These are phyloP conservation scores for Chytriomyces confervae DNA, from an alignment of 192 early-diverging fungal species.

Conservation along the genomic window DNA sequence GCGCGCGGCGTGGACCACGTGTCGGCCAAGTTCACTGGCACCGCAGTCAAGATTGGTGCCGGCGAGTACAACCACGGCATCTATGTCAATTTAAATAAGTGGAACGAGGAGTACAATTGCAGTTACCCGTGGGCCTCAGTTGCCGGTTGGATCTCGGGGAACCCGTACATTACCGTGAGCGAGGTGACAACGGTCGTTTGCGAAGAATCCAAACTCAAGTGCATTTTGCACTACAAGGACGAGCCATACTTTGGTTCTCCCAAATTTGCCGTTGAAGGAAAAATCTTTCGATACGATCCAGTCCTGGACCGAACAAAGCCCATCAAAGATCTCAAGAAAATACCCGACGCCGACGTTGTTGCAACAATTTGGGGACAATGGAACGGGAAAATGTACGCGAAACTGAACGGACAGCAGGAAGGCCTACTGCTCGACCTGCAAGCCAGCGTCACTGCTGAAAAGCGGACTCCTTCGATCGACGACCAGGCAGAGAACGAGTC, in stretches of 20 bases:
- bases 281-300: slow-evolving; percentile 69
- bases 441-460: slow-evolving; percentile 51
- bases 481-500: slow-evolving; percentile 71
- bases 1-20: slow-evolving; percentile 76
- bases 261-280: slow-evolving; percentile 71
- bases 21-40: slow-evolving; percentile 73
- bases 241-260: slow-evolving; percentile 74
- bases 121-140: slow-evolving; percentile 72
- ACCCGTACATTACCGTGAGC: slow-evolving; percentile 64
- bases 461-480: slow-evolving; percentile 60
- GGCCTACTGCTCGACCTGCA: slow-evolving; percentile 63
- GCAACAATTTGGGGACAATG: slow-evolving; percentile 69
- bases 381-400: slow-evolving; percentile 64
- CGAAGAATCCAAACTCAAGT: slow-evolving; percentile 63
- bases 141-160: slow-evolving; percentile 70
- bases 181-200: slow-evolving; percentile 70
- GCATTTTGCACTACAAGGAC: slow-evolving; percentile 74
- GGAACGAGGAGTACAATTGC: slow-evolving; percentile 69
- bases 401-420: slow-evolving; percentile 23
- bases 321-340: slow-evolving; percentile 55
- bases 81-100: slow-evolving; percentile 64
- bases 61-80: slow-evolving; percentile 71
- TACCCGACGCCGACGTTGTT: slow-evolving; percentile 60
- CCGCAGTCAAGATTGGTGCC: slow-evolving; percentile 70
- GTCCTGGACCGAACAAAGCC: slow-evolving; percentile 45